Percentiles rank a stretch among this genome's conserved stretches.
These are phyloP conservation scores for Podaxis sp. DNA, from an alignment of 768 basidiomycete species.

Conservation along the genomic window DNA sequence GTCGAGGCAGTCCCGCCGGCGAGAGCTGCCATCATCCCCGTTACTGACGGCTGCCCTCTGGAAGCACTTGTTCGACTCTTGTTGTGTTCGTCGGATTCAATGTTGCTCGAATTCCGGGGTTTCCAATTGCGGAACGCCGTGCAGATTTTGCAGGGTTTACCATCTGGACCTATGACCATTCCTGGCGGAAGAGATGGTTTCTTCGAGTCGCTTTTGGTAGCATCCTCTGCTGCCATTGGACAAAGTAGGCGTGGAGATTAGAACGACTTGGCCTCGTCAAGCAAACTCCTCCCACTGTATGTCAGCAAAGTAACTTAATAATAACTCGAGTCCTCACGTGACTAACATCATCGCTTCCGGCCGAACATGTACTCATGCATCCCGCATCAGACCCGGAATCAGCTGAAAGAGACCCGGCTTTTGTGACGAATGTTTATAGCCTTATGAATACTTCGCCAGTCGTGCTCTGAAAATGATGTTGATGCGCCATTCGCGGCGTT, in stretches of 20 bases:
- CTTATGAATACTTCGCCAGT: not conserved
- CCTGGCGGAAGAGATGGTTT: conserved; percentile 58
- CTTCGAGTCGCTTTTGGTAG: conserved; percentile 6
- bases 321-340: not conserved
- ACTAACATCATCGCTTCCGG: not conserved
- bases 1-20: conserved; percentile 25
- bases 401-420: conserved; percentile 12
- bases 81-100: conserved; percentile 24
- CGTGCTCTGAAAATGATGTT: conserved; percentile 4
- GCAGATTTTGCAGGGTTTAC: conserved; percentile 94
- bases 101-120: conserved; percentile 38
- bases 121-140: conserved; percentile 77
- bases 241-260: no score
- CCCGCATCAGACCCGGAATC: not conserved
- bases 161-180: conserved; percentile 88
- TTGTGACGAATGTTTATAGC: not conserved
- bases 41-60: conserved; percentile 15
- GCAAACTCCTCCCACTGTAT: not conserved
- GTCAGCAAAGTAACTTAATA: not conserved
- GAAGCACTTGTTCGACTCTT: conserved; percentile 16
- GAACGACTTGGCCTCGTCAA: no score
- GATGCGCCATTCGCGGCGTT: not conserved
- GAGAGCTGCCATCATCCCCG: conserved; percentile 24
- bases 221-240: conserved; percentile 6
- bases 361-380: not conserved